A percentile compares a stretch with the other conserved stretches of the same genome.
phyloP scores from a whole-genome alignment of 352 stramenopile genomes.

The Thraustochytrium sp. region DNA sequence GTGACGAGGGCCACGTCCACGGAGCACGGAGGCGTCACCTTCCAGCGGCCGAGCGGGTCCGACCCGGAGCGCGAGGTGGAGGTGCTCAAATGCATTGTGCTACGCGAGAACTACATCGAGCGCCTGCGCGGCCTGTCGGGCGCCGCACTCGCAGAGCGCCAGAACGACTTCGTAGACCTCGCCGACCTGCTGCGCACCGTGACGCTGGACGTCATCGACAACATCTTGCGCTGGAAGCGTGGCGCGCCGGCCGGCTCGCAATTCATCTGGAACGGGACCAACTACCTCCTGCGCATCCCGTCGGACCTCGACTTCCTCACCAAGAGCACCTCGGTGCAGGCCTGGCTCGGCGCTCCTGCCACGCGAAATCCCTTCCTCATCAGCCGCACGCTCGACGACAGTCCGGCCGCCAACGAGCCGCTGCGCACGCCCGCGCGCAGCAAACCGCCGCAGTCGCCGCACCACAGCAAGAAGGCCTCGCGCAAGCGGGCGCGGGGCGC shows the following conservation, averaged over 20 bases:
- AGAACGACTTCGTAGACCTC: constrained; percentile 68
- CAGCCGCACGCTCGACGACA: constrained; percentile 64
- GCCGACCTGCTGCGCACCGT: constrained; percentile 73
- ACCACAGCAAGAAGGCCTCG: neutral
- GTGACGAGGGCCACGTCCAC: neutral
- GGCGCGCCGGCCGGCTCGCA: constrained; percentile 43
- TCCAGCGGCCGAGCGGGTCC: neutral
- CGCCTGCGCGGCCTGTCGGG: constrained; percentile 59
- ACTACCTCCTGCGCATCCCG: constrained; percentile 81
- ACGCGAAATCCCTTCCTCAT: constrained; percentile 78
- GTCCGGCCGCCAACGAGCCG: constrained; percentile 26
- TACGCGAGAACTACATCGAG: constrained; percentile 76
- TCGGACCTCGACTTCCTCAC: constrained; percentile 79
- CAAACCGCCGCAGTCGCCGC: neutral
- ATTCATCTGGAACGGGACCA: constrained; percentile 80
- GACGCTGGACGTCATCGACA: constrained; percentile 78
- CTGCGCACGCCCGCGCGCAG: neutral
- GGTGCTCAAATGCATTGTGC: constrained; percentile 75
- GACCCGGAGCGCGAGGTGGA: constrained; percentile 65
- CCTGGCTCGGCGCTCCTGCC: constrained; percentile 75
- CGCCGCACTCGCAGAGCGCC: constrained; percentile 48
- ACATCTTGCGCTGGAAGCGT: constrained; percentile 63
- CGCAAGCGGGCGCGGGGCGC: constrained; percentile 57
- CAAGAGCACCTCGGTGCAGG: constrained; percentile 51
- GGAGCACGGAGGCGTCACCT: neutral